A percentile compares a stretch with the other conserved stretches of the same genome.
Evolutionary conservation across 345 rosid species (phyloP).

Genomic region (Euphorbia tirucalli): DNA sequence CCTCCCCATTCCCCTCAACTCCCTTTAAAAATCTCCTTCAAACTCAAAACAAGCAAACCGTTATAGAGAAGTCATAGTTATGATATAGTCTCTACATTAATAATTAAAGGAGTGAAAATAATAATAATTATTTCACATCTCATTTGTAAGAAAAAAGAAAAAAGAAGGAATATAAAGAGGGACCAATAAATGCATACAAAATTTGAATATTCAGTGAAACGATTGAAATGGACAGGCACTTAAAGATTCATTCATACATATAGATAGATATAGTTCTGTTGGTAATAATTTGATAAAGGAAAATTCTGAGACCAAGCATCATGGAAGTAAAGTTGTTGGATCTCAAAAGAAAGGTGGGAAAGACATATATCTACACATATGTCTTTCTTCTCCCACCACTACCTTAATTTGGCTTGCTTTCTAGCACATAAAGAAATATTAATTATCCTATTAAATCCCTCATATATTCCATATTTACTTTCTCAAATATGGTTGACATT

Average conservation of each 20-base stretch:
- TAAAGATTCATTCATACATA: background rate
- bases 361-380: background rate
- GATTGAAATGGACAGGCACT: conserved; percentile 19
- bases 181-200: background rate
- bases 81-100: too few relatives aligned
- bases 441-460: too few relatives aligned
- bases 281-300: background rate
- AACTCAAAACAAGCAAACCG: too few relatives aligned
- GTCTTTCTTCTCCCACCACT: conserved; percentile 1
- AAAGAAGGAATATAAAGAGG: background rate
- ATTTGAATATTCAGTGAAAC: background rate
- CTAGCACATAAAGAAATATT: too few relatives aligned
- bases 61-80: too few relatives aligned
- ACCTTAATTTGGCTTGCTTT: background rate
- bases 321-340: conserved; percentile 2
- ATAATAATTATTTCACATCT: too few relatives aligned
- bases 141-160: too few relatives aligned
- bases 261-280: background rate
- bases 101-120: too few relatives aligned
- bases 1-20: too few relatives aligned
- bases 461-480: background rate
- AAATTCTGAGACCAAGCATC: background rate
- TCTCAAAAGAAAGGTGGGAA: background rate
- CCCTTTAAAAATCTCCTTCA: too few relatives aligned
- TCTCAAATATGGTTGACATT: conserved; percentile 6